phyloP scores from a whole-genome alignment of 768 basidiomycete genomes.

The Mycena pura region DNA sequence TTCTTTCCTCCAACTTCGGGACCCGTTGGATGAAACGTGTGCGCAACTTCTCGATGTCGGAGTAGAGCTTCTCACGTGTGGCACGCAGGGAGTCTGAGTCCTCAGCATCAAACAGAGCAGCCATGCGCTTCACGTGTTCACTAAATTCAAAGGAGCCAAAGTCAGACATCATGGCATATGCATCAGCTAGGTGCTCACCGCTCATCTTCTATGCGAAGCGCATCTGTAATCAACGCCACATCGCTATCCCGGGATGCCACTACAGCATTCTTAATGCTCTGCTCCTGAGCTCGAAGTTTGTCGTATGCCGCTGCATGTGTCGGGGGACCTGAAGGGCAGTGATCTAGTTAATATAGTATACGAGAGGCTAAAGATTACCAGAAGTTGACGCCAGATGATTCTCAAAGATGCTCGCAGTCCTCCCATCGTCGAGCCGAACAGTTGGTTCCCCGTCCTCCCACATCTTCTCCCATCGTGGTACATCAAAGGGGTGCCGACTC shows the following conservation, averaged over 20 bases:
- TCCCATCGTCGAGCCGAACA: background rate
- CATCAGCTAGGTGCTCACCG: background rate
- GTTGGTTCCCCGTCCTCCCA: too few relatives aligned
- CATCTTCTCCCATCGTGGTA: background rate
- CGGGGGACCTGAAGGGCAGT: constrained; percentile 1
- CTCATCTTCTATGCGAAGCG: background rate
- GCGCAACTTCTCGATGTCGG: background rate
- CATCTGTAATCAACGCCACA: background rate
- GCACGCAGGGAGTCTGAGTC: background rate
- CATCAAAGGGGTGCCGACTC: background rate
- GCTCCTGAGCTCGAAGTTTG: background rate
- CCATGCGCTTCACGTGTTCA: background rate
- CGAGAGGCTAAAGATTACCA: background rate
- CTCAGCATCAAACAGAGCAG: background rate
- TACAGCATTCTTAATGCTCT: background rate
- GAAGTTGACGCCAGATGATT: background rate
- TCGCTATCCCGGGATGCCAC: background rate
- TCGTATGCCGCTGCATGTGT: constrained; percentile 4
- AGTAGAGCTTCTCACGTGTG: background rate
- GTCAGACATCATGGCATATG: background rate
- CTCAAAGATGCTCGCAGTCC: background rate
- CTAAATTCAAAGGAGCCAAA: background rate
- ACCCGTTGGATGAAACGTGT: background rate
- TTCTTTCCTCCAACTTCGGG: background rate
- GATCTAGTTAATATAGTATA: background rate